A percentile compares a stretch with the other conserved stretches of the same genome.
These are phyloP conservation scores for Hebeloma cylindrosporum DNA, from an alignment of 768 basidiomycete species.

Conservation along the genomic window DNA sequence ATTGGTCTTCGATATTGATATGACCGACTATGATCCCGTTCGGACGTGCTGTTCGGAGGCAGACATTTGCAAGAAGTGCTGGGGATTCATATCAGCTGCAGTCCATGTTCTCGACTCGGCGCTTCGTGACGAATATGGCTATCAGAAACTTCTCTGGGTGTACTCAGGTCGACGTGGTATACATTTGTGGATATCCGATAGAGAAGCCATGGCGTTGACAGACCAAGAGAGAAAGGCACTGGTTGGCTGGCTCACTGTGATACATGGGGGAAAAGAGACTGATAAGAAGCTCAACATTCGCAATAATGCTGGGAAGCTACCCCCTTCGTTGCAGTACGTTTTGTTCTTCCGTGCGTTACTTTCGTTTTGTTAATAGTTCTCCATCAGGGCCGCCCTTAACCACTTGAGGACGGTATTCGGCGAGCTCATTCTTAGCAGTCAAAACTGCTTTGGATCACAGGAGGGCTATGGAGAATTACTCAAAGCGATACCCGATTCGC, in stretches of 20 bases:
- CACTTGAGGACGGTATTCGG: slow-evolving; percentile 58
- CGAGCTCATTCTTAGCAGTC: slow-evolving; percentile 73
- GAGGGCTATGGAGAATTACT: slow-evolving; percentile 76
- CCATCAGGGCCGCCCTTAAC: slow-evolving; percentile 43
- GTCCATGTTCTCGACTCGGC: slow-evolving; percentile 81
- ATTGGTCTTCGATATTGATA: slow-evolving; percentile 99
- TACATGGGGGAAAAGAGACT: slow-evolving; percentile 79
- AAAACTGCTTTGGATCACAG: slow-evolving; percentile 75
- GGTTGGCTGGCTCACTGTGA: slow-evolving; percentile 83
- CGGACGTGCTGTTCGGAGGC: slow-evolving; percentile 94
- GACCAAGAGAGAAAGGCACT: slow-evolving; percentile 89
- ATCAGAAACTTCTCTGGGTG: slow-evolving; percentile 89
- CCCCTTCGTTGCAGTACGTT: slow-evolving; percentile 73
- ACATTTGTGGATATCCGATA: slow-evolving; percentile 95
- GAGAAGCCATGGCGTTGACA: slow-evolving; percentile 82
- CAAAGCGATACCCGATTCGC: slow-evolving; percentile 67
- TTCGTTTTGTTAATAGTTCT: not conserved
- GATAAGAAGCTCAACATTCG: slow-evolving; percentile 81
- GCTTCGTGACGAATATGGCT: slow-evolving; percentile 90
- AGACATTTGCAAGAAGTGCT: slow-evolving; percentile 89
- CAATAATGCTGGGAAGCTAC: slow-evolving; percentile 44
- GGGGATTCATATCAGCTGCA: slow-evolving; percentile 92
- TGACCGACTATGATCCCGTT: slow-evolving; percentile 97
- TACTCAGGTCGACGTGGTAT: slow-evolving; percentile 99
- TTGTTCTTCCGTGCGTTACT: not conserved